Conservation (phyloP, 345 rosid species). For the Gossypium longicalyx region DNA sequence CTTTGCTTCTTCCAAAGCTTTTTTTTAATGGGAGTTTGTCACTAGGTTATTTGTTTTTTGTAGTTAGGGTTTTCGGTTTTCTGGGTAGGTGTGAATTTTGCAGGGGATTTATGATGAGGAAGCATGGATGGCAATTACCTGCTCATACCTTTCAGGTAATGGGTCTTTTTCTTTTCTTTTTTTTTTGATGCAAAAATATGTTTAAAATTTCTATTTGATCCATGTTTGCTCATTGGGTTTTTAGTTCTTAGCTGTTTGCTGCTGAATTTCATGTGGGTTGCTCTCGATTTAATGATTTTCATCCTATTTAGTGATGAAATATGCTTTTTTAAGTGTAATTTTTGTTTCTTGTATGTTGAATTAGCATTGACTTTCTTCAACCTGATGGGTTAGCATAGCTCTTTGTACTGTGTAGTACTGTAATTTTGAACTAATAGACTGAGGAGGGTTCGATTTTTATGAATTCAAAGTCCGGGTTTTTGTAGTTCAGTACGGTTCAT, state of each 20-base stretch:
- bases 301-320: not conserved
- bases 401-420: not conserved
- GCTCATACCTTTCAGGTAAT: conserved; percentile 91
- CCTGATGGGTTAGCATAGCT: not conserved
- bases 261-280: not conserved
- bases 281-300: not conserved
- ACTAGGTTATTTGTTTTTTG: conserved; percentile 7
- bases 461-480: not conserved
- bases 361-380: not conserved
- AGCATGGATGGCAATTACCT: conserved; percentile 97
- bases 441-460: not conserved
- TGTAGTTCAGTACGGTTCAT: not conserved
- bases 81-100: not conserved
- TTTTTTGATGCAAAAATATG: not conserved
- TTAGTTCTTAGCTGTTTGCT: not conserved
- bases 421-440: not conserved
- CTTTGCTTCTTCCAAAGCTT: not conserved
- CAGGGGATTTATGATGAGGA: conserved; percentile 68
- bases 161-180: not conserved
- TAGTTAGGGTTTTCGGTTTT: conserved; percentile 34
- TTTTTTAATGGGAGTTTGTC: not conserved
- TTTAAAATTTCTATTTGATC: not conserved
- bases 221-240: not conserved
- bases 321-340: not conserved
- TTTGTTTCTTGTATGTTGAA: not conserved